Base-by-base conservation (phyloP, 2,329 filamentous ascomycete genomes). In the Pleoardoris graminearum region DNA sequence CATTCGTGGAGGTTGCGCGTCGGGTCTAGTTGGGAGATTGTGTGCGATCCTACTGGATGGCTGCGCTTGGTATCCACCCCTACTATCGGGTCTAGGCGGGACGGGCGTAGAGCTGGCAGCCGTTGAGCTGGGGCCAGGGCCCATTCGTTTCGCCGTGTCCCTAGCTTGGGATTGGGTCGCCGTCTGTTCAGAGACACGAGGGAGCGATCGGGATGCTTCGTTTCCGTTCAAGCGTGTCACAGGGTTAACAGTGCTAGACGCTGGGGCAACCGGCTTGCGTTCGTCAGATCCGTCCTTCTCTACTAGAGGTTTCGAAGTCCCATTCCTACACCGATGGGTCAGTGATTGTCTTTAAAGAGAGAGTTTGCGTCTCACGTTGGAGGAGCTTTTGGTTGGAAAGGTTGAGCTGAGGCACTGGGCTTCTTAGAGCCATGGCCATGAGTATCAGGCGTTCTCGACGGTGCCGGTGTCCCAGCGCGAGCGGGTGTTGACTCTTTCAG, bases 301-400 rank as follows among this genome's bases (percentile, higher is more conserved):
- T 41, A 45, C 17, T 27, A 50, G 32, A 5, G 46, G 43, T 17
- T 67, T 70, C n/a, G 66, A 58, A n/a, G 67, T 58, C 43, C 75
- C 68, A 16, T 73, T 69, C 22, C 68, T 71, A 27, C 22, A 49
- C 43, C 43, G 39, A 10, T 17, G 16, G 69, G n/a, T 53, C 53
- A 48, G 61, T 53, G 60, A 56, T 35, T 27, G 37, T 46, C 39
- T 30, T 27, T n/a, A 25, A 47, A 35, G 48, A 39, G 3, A 35
- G 23, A 29, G 14, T 14, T 29, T 19, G 25, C 47, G n/a, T 65
- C 65, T 66, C 65, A 71, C 66, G 62, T 57, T 25, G 67, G 58
- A 14, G 59, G 49, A 25, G 36, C 17, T 35, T 44, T 74, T 4
- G 87, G 84, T 63, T 84, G 87, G 70, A 90, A 90, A 29, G 88